These are phyloP conservation scores for Haplosporangium sp. DNA, from an alignment of 371 early-diverging fungal species.

Conservation along the genomic window DNA sequence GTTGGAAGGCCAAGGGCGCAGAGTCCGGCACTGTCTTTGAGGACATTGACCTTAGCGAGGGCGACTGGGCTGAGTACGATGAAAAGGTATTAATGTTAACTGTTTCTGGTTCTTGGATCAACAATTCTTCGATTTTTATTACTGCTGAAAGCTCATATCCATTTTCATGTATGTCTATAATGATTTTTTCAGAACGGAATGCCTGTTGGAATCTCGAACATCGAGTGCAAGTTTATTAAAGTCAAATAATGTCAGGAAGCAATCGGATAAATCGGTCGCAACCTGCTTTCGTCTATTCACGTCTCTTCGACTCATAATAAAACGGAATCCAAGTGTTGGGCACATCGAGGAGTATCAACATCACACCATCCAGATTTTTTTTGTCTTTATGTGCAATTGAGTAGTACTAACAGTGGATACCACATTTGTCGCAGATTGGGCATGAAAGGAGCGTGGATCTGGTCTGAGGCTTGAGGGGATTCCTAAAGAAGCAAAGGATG, in stretches of 20 bases:
- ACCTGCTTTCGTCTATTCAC: neutral
- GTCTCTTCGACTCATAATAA: neutral
- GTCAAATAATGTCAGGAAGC: conserved; percentile 54
- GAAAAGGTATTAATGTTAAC: conserved; percentile 66
- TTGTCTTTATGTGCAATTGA: too few relatives aligned
- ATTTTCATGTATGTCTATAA: neutral
- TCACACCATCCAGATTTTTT: too few relatives aligned
- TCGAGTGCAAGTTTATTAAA: conserved; percentile 60
- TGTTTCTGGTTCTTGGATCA: neutral
- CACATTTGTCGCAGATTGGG: too few relatives aligned
- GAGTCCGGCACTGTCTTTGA: conserved; percentile 81
- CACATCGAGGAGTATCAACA: neutral
- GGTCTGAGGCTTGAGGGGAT: too few relatives aligned
- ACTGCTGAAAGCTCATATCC: neutral
- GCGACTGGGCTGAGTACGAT: conserved; percentile 93
- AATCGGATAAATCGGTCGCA: neutral
- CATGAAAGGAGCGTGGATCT: too few relatives aligned
- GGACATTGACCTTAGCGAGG: conserved; percentile 84
- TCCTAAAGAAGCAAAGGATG: too few relatives aligned
- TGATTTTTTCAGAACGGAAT: conserved; percentile 53
- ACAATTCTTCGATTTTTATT: neutral
- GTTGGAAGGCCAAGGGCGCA: conserved; percentile 78
- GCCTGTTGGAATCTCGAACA: conserved; percentile 60
- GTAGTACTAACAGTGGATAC: too few relatives aligned
- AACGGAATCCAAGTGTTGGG: neutral